phyloP scores from a whole-genome alignment of 805 yeast species.

The Cyberlindnera petersonii region DNA sequence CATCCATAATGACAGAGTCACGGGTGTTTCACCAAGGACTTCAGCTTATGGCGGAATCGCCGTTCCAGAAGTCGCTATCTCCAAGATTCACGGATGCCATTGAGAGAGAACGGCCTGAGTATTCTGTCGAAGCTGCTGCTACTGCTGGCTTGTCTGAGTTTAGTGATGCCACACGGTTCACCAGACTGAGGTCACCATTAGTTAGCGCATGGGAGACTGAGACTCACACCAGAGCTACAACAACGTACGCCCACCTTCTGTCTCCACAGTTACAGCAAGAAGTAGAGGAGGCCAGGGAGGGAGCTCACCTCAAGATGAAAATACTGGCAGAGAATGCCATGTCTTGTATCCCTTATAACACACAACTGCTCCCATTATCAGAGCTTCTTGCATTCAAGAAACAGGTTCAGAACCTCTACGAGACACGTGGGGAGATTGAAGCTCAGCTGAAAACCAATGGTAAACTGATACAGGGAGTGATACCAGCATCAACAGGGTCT shows the following conservation, averaged over 20 bases:
- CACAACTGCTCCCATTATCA: constrained; percentile 13
- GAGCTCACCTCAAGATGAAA: constrained; percentile 19
- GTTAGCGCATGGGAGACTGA: constrained; percentile 6
- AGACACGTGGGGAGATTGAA: constrained; percentile 16
- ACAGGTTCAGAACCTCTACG: constrained; percentile 10
- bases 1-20: constrained; percentile 9
- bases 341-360: constrained; percentile 10
- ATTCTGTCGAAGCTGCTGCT: constrained; percentile 8
- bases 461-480: constrained; percentile 7
- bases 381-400: constrained; percentile 11
- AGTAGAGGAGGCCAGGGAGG: constrained; percentile 10
- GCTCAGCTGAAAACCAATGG: constrained; percentile 17
- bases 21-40: constrained; percentile 13
- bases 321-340: constrained; percentile 23
- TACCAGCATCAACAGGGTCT: not conserved
- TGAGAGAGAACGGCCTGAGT: constrained; percentile 3
- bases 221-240: constrained; percentile 6
- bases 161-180: constrained; percentile 16
- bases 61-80: constrained; percentile 21
- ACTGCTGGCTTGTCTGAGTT: constrained; percentile 5
- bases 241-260: constrained; percentile 4
- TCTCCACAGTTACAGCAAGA: constrained; percentile 17
- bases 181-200: constrained; percentile 6
- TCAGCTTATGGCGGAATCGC: constrained; percentile 18
- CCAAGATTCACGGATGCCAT: constrained; percentile 5